A percentile compares a stretch with the other conserved stretches of the same genome.
Evolutionary conservation across 208 protist genomes (phyloP).

Genomic region (Leishmania turanica): DNA sequence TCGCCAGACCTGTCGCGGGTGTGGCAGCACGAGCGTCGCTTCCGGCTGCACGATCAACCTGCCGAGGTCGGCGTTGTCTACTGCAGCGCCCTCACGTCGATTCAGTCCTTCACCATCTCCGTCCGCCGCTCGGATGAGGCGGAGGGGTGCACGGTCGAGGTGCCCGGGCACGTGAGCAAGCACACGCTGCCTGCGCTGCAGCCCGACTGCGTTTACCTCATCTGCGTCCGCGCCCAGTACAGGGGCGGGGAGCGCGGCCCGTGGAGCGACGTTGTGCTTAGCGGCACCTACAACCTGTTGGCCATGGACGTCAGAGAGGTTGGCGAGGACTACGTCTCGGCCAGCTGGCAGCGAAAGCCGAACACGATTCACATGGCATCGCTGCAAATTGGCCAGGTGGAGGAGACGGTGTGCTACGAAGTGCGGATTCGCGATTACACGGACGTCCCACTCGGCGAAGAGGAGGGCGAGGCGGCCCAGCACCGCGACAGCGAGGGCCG

Average conservation of each 20-base stretch:
- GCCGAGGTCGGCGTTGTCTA: constrained; percentile 46
- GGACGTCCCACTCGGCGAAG: constrained; percentile 58
- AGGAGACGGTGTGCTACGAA: constrained; percentile 87
- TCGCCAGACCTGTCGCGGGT: constrained; percentile 14
- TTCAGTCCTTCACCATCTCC: constrained; percentile 53
- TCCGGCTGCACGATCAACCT: constrained; percentile 61
- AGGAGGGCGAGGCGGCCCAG: constrained; percentile 25
- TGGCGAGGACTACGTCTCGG: constrained; percentile 86
- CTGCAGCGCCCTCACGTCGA: constrained; percentile 44
- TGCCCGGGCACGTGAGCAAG: constrained; percentile 43
- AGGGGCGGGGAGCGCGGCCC: constrained; percentile 68
- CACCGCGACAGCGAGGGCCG: constrained; percentile 23
- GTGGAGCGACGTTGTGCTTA: constrained; percentile 55
- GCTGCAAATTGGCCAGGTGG: constrained; percentile 57
- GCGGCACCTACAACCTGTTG: constrained; percentile 80
- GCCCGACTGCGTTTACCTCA: constrained; percentile 69
- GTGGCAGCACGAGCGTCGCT: constrained; percentile 34
- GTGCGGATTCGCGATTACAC: constrained; percentile 75
- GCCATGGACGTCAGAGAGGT: constrained; percentile 57
- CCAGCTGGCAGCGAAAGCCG: constrained; percentile 70
- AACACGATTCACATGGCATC: constrained; percentile 61
- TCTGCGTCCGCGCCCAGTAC: constrained; percentile 82
- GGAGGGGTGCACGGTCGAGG: constrained; percentile 62
- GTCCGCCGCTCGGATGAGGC: constrained; percentile 47
- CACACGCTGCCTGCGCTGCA: constrained; percentile 61